A percentile compares a stretch with the other conserved stretches of the same genome.
These are phyloP conservation scores for Ogataea polymorpha DNA, from an alignment of 805 yeast genomes.

Conservation along the genomic window DNA sequence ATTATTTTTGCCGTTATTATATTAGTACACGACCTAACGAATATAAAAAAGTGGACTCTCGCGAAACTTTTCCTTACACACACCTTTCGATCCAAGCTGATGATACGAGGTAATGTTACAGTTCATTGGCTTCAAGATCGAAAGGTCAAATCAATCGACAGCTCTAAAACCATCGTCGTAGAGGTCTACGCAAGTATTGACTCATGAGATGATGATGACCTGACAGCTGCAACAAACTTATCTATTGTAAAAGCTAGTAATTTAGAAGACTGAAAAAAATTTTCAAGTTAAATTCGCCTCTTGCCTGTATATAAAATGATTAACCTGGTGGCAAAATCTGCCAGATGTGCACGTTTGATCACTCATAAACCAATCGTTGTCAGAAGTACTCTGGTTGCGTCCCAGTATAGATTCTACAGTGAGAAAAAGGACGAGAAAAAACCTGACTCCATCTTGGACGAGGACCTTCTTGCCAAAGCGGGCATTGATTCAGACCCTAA, in stretches of 20 bases:
- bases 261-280: slow-evolving; percentile 1
- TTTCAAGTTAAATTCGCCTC: slow-evolving; percentile 4
- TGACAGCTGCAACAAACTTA: slow-evolving; percentile 67
- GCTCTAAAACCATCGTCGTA: slow-evolving; percentile 98
- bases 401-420: slow-evolving; percentile 20
- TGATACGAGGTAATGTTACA: slow-evolving; percentile 19
- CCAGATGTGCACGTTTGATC: slow-evolving; percentile 3
- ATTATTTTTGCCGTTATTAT: slow-evolving; percentile 5
- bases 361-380: background rate
- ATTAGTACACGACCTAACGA: slow-evolving; percentile 7
- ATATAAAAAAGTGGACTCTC: background rate
- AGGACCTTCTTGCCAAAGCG: slow-evolving; percentile 78
- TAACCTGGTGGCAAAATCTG: slow-evolving; percentile 7
- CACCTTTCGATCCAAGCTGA: slow-evolving; percentile 5
- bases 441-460: slow-evolving; percentile 61
- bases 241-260: background rate
- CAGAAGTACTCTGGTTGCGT: background rate
- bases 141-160: slow-evolving; percentile 33
- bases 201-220: slow-evolving; percentile 98
- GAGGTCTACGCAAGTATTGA: slow-evolving; percentile 77
- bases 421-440: slow-evolving; percentile 26
- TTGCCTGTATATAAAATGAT: slow-evolving; percentile 9
- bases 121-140: slow-evolving; percentile 23
- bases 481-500: slow-evolving; percentile 55
- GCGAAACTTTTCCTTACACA: background rate